Percentiles rank a stretch among this genome's conserved stretches.
Evolutionary conservation across 768 basidiomycete genomes (phyloP).

Genomic region (Lactarius indigo): DNA sequence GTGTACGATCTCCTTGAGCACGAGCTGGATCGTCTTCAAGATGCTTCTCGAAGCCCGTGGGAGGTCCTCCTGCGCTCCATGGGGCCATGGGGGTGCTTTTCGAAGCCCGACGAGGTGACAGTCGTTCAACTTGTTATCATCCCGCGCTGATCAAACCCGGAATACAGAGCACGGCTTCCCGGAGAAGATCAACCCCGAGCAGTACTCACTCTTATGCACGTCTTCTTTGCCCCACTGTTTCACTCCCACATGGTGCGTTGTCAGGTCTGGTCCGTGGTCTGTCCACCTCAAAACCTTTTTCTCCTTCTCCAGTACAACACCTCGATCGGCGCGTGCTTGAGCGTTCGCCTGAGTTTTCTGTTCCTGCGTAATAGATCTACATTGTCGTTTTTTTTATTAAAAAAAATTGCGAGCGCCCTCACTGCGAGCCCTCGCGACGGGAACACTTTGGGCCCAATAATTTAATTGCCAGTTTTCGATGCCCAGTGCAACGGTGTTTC

Average conservation of each 20-base stretch:
- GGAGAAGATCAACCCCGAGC: background rate
- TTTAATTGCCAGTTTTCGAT: too few species aligned
- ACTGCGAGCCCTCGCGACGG: background rate
- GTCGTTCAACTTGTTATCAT: background rate
- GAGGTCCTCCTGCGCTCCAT: background rate
- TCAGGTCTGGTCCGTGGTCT: background rate
- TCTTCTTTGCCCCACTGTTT: background rate
- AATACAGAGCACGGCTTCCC: background rate
- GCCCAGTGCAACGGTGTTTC: too few species aligned
- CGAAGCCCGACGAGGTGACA: constrained; percentile 7
- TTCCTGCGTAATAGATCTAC: background rate
- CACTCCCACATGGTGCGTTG: background rate
- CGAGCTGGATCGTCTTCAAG: constrained; percentile 10
- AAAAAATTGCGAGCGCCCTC: background rate
- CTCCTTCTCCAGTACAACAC: background rate
- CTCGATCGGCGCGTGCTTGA: background rate
- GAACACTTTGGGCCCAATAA: background rate
- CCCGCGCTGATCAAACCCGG: background rate
- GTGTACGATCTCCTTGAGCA: constrained; percentile 19
- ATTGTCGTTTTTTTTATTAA: background rate
- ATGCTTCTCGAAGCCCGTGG: background rate
- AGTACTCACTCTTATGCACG: background rate
- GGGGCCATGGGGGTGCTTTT: constrained; percentile 9
- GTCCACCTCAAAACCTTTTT: background rate
- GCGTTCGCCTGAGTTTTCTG: background rate